Base-by-base conservation (phyloP, 2,329 filamentous ascomycete species). In the Sporothrix schenckii region DNA sequence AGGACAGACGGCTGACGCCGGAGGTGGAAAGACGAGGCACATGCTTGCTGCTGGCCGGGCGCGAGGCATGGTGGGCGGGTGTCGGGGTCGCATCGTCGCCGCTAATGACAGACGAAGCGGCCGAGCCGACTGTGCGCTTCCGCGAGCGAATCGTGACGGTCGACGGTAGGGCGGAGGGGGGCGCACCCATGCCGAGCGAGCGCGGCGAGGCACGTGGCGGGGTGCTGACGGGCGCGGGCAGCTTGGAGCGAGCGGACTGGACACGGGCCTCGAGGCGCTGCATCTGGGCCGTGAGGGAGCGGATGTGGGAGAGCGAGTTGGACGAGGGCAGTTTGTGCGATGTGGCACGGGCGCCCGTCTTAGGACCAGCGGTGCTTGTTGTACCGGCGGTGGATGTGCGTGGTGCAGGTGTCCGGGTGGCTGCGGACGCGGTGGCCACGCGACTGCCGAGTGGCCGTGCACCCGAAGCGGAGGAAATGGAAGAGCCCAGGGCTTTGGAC, bases 231-330 rank as follows among this genome's bases (percentile, higher is more conserved):
- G 94, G 92, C 1, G 91, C 92, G 2, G 95, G 95, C 24, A 99
- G 87, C 80, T 95, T 97, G 52, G 94, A 97, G 75, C 93, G 89
- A 21, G 91, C 95, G 30, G 91, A 93, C 72, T 98, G 93, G 11
- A 99, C 94, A 58, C 95, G 88, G 73, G 95, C 92, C 79, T 98
- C 95, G 72, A 99, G 89, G 75, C 93, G 92, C 80, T 97, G 93
- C 93, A 98, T 97, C 81, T 98, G 95, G 39, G 93, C 94, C 71
- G 96, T 97, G 74, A 99, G 89, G 41, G 91, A 91, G 74, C 94
- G 92, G 77, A 99, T 97, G 79, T 99, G 95, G 74, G 92, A 91
- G 66, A 99, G 87, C 1, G 95, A 98, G 73, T 83, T 88, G 72
- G 85, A 89, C 68, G 84, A 83, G 34, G 87, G 85, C 52, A 88